Percentiles rank a stretch among this genome's conserved stretches.
phyloP scores from a whole-genome alignment of 176 grass and related monocot species.

The Leersia perrieri region DNA sequence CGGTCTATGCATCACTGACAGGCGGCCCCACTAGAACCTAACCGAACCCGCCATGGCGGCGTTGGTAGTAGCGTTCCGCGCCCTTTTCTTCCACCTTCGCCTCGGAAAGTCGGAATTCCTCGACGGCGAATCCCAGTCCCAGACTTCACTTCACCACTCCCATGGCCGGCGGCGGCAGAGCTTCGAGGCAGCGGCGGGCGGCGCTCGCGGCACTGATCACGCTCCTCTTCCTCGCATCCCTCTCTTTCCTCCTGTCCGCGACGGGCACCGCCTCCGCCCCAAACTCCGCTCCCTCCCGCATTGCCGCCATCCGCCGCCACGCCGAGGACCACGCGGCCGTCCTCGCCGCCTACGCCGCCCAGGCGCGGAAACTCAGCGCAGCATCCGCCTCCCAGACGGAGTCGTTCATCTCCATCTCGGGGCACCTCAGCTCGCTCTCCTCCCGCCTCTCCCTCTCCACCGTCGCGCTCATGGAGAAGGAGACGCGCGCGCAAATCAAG shows the following conservation, averaged over 20 bases:
- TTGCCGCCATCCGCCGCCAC: conserved; percentile 64
- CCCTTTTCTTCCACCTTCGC: background rate
- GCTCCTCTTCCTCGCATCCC: conserved; percentile 48
- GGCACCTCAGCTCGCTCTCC: conserved; percentile 63
- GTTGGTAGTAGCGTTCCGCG: conserved; percentile 1
- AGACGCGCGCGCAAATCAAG: conserved; percentile 69
- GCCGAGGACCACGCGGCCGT: conserved; percentile 78
- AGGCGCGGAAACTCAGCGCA: conserved; percentile 67
- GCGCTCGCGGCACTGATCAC: conserved; percentile 52
- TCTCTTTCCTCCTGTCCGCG: conserved; percentile 44
- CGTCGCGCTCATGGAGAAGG: conserved; percentile 49
- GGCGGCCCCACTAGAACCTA: background rate
- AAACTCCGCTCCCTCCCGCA: conserved; percentile 21
- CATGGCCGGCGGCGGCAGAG: conserved; percentile 71
- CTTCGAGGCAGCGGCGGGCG: conserved; percentile 36
- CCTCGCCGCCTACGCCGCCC: conserved; percentile 64
- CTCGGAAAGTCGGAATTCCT: background rate
- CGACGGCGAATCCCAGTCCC: background rate
- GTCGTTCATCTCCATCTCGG: conserved; percentile 58
- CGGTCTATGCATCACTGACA: background rate
- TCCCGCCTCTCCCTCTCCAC: conserved; percentile 52
- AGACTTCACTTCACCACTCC: conserved; percentile 7
- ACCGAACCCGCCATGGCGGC: conserved; percentile 21
- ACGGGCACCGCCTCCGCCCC: conserved; percentile 3
- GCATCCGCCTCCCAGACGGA: conserved; percentile 43